phyloP scores from a whole-genome alignment of 2,329 filamentous ascomycete species.

The Thielaviopsis populi region DNA sequence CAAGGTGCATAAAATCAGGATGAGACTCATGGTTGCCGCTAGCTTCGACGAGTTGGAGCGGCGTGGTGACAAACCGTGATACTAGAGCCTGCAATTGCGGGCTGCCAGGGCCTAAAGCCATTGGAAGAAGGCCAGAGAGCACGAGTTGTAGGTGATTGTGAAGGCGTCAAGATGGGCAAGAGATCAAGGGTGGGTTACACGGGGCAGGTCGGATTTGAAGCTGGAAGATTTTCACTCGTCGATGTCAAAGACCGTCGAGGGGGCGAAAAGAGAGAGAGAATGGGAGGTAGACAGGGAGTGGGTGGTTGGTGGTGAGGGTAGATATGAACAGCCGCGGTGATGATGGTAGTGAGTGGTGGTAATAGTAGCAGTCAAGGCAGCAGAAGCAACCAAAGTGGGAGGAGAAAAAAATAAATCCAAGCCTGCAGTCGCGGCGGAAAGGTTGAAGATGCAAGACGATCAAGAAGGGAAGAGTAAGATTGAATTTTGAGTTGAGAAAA shows the following conservation, averaged over 20 bases:
- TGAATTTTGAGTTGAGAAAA: background rate
- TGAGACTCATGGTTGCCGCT: constrained; percentile 34
- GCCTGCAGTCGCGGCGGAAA: background rate
- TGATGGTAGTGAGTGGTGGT: too few species aligned
- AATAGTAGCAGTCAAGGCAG: background rate
- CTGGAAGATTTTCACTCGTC: background rate
- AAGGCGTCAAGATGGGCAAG: background rate
- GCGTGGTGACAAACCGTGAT: background rate
- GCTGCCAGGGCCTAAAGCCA: background rate
- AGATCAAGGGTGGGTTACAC: background rate
- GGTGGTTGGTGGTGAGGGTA: too few species aligned
- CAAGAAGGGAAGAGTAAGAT: background rate
- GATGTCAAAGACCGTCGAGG: background rate
- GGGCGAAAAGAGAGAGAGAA: background rate
- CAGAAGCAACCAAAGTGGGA: background rate
- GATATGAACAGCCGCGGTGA: too few species aligned
- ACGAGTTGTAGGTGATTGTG: background rate
- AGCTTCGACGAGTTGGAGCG: background rate
- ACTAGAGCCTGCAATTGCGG: background rate
- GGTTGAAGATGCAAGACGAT: background rate
- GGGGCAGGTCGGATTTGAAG: background rate
- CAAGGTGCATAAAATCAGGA: constrained; percentile 52
- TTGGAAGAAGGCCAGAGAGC: background rate
- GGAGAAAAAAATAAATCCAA: background rate
- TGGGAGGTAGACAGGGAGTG: background rate